These are phyloP conservation scores for Fraxinus floribunda DNA, from an alignment of 305 asterid genomes.

Conservation along the genomic window DNA sequence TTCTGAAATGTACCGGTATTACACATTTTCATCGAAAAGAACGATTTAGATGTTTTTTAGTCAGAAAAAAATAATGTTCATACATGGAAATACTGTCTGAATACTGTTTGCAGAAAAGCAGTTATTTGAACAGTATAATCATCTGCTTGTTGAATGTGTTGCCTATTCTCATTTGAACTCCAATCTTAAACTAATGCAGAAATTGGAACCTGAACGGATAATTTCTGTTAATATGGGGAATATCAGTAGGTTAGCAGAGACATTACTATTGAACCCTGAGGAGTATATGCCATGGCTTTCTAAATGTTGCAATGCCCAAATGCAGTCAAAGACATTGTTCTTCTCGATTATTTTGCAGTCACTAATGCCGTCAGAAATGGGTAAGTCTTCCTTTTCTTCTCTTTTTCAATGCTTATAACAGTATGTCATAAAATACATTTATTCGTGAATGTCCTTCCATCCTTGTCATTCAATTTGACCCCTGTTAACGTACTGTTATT, in stretches of 20 bases:
- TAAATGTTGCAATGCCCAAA: constrained; percentile 59
- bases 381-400: constrained; percentile 32
- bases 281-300: constrained; percentile 68
- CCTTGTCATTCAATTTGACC: not conserved
- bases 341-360: constrained; percentile 66
- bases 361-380: constrained; percentile 51
- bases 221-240: constrained; percentile 56
- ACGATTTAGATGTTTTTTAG: not conserved
- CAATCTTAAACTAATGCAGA: constrained; percentile 49
- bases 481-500: not conserved
- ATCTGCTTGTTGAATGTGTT: not conserved
- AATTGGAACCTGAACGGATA: constrained; percentile 38
- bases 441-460: constrained; percentile 4
- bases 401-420: constrained; percentile 5
- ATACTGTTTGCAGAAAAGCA: not conserved
- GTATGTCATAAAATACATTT: not conserved
- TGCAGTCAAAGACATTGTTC: constrained; percentile 63
- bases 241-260: constrained; percentile 55
- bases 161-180: not conserved
- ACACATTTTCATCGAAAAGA: not conserved
- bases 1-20: not conserved
- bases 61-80: not conserved
- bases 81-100: not conserved
- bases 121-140: not conserved
- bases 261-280: constrained; percentile 42